phyloP scores from a whole-genome alignment of 805 yeast genomes.

The Saturnispora mendoncae region DNA sequence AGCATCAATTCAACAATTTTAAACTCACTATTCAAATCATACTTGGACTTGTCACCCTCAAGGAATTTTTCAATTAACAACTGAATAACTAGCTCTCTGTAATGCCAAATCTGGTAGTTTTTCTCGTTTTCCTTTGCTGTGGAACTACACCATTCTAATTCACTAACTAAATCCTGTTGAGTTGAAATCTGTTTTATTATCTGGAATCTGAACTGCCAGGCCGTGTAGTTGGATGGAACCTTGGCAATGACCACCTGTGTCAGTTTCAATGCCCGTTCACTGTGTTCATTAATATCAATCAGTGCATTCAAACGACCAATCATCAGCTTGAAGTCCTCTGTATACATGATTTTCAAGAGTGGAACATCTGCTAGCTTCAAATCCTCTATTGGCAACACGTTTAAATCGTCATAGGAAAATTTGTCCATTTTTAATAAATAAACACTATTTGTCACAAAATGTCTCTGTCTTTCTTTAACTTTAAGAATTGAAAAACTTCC shows the following conservation, averaged over 20 bases:
- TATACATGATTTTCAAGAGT: conserved; percentile 59
- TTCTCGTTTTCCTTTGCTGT: conserved; percentile 72
- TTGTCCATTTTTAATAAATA: not conserved
- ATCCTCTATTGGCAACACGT: no score
- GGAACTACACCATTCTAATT: conserved; percentile 72
- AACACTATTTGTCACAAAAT: no score
- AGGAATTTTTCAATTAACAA: conserved; percentile 12
- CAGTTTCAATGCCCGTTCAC: conserved; percentile 62
- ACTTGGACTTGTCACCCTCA: conserved; percentile 17
- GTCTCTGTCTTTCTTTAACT: no score
- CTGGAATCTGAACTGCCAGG: conserved; percentile 66
- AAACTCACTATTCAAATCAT: conserved; percentile 42
- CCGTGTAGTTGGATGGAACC: conserved; percentile 87
- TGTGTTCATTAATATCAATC: conserved; percentile 48
- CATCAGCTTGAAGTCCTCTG: conserved; percentile 55
- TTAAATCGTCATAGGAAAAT: conserved; percentile 14
- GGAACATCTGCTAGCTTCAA: conserved; percentile 16
- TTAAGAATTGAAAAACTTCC: not conserved
- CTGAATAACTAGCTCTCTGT: conserved; percentile 60
- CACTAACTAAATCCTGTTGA: conserved; percentile 33
- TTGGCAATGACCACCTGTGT: conserved; percentile 54
- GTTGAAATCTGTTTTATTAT: conserved; percentile 34
- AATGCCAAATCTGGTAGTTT: conserved; percentile 97
- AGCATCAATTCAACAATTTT: conserved; percentile 62
- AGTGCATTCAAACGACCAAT: conserved; percentile 57